Base-by-base conservation (phyloP, 2,329 filamentous ascomycete species). In the Pseudogymnoascus sp. region DNA sequence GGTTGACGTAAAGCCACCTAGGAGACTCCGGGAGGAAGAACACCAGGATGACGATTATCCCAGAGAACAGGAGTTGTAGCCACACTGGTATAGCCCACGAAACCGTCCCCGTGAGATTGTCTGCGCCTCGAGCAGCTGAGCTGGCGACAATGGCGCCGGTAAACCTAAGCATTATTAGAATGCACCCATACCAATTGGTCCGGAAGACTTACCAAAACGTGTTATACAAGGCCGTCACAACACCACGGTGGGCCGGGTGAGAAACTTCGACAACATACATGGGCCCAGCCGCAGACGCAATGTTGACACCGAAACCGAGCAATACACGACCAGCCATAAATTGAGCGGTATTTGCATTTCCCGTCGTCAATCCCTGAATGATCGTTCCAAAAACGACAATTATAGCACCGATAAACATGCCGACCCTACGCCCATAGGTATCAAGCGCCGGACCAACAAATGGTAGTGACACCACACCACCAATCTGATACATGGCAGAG, bases 301-400 rank as follows among this genome's bases (percentile, higher is more conserved):
- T 77, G 44, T 77, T 76, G 26, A 80, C 78, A 62, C 80, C 80
- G 65, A 87, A 86, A 62, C 85, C 85, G 2, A 87, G 79, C 19
- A 87, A 73, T 73, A 87, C 86, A 28, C 83, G 79, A n/a, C 83
- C 83, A 47, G 79, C 80, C 72, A 82, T 78, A 68, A 81, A 82
- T 64, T 80, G 77, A 9, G 72, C 72, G 64, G 69, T 71, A 63
- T 59, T 69, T 62, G 70, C 69, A 64, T 76, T 74, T 1, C 71
- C 68, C 31, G 64, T 65, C 11, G 70, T 67, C 44, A 63, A 47
- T 40, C 74, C 77, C 65, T 81, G 79, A 60, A 82, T 76, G 63
- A 78, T 73, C 28, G 79, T 76, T 15, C 80, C 79, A 53, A 80
- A 62, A 60, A 82, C 73, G 64, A 82, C 76, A 62, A 76, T 71